These are phyloP conservation scores for Ophiostoma tasmaniense DNA, from an alignment of 2,329 filamentous ascomycete genomes.

Conservation along the genomic window DNA sequence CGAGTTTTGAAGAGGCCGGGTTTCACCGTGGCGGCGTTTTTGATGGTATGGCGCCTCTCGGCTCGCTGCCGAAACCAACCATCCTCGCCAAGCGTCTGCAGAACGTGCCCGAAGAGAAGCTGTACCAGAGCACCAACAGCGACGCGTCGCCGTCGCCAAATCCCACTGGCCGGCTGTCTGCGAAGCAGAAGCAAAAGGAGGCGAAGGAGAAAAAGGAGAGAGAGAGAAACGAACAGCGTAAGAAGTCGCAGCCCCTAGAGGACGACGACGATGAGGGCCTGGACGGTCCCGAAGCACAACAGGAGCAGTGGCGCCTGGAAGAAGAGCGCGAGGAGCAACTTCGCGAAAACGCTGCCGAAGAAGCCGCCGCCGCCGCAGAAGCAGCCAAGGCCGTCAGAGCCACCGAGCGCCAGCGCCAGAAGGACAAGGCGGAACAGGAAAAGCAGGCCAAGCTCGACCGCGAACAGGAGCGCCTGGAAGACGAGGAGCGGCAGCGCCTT, in stretches of 20 bases:
- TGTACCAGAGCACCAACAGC: slow-evolving; percentile 7
- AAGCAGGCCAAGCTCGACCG: neutral
- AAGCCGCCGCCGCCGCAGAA: neutral
- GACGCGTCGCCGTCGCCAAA: slow-evolving; percentile 1
- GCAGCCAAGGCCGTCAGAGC: neutral
- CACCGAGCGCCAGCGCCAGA: neutral
- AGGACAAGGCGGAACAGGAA: neutral
- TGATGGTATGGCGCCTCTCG: slow-evolving; percentile 75
- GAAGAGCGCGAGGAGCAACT: neutral
- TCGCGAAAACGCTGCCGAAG: slow-evolving; percentile 1
- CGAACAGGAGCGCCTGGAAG: neutral
- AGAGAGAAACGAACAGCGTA: neutral
- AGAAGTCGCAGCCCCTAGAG: neutral
- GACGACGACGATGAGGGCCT: neutral
- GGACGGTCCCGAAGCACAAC: slow-evolving; percentile 2
- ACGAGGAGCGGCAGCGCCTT: slow-evolving; percentile 18
- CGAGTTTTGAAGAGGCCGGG: slow-evolving; percentile 73
- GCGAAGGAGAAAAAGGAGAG: neutral
- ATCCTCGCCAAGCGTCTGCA: slow-evolving; percentile 40
- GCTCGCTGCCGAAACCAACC: slow-evolving; percentile 57
- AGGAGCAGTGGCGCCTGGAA: slow-evolving; percentile 1
- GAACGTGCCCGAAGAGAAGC: slow-evolving; percentile 17
- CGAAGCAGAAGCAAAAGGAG: slow-evolving; percentile 12
- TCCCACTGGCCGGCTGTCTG: neutral
- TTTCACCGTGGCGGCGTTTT: slow-evolving; percentile 67